phyloP scores from a whole-genome alignment of 1,284 basidiomycete genomes.

The Sphagnurus paluster region DNA sequence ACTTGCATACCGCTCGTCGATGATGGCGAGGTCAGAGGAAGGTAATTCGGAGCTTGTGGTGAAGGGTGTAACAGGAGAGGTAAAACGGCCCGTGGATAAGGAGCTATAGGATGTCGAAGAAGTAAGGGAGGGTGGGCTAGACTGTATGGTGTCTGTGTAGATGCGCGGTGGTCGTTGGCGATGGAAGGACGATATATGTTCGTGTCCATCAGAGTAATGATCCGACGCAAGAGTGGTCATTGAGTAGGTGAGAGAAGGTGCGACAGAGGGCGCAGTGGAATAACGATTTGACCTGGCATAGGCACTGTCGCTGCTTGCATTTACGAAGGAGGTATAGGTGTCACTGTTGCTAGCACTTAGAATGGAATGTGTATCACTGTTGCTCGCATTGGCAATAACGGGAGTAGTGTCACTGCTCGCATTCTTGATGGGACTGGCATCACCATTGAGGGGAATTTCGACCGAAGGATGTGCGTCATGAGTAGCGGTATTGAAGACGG shows the following conservation, averaged over 20 bases:
- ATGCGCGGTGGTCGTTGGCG: conserved; percentile 19
- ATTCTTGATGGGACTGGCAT: no score
- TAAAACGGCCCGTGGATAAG: conserved; percentile 18
- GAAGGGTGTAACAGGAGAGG: conserved; percentile 19
- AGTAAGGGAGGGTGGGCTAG: conserved; percentile 21
- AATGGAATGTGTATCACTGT: no score
- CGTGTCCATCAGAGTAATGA: conserved; percentile 14
- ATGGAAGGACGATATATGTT: conserved; percentile 13
- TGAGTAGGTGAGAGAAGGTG: conserved; percentile 15
- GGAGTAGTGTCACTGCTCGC: no score
- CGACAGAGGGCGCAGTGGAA: conserved; percentile 16
- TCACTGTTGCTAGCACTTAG: no score
- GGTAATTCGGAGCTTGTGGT: conserved; percentile 13
- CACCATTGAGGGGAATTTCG: no score
- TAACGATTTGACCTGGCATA: conserved; percentile 6
- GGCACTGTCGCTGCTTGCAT: not conserved
- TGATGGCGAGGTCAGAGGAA: conserved; percentile 19
- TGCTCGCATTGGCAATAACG: no score
- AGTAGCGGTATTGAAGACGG: no score
- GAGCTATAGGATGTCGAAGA: conserved; percentile 26
- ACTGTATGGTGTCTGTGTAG: conserved; percentile 17
- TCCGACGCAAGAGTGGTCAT: conserved; percentile 14
- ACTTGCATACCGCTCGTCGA: conserved; percentile 20
- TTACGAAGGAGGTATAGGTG: conserved; percentile 7
- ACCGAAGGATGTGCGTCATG: no score